Evolutionary conservation across 108 stramenopile genomes (phyloP), one percentile per base, ranked within the genome.

Genomic region (Chaetoceros muelleri): DNA sequence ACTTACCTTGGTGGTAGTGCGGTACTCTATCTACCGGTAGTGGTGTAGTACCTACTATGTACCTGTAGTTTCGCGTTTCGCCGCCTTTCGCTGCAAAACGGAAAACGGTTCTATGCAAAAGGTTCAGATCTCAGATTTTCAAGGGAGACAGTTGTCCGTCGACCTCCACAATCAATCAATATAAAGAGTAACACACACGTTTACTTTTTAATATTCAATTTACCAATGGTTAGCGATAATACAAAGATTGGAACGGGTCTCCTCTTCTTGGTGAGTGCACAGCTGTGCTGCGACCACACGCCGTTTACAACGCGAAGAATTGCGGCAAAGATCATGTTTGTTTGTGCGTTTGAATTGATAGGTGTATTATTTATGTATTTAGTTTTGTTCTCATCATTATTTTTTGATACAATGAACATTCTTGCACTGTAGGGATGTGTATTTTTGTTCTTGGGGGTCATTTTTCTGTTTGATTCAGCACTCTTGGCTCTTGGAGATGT

Each of bases 171-270:
- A n/a, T n/a, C n/a, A n/a, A n/a, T n/a, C n/a, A n/a, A n/a, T n/a
- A n/a, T n/a, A n/a, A n/a, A n/a, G n/a, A n/a, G n/a, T n/a, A n/a
- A n/a, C 58, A 48, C 58, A 59, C 1, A 47, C 45, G n/a, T 52
- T 44, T 7, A 51, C 61, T 24, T 25, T 48, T 24, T 47, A 59
- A 48, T 59, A 30, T 56, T 17, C 18, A 5, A 65, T 24, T 50
- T 29, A 22, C 73, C 46, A 31, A 89, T 89, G 87, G 69, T 92
- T 26, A 78, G 73, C 61, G 91, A 93, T 74, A 93, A 93, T 63
- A 81, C 91, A 45, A 93, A 93, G 70, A 90, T 93, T 55, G 92
- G 92, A 29, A 90, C 92, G 0, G 87, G 81, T 49, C 70, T 90
- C 20, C 67, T 90, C 62, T 75, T 81, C 31, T 63, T 85, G 48